Conservation (phyloP, 768 basidiomycete genomes). For the Panus rudis region DNA sequence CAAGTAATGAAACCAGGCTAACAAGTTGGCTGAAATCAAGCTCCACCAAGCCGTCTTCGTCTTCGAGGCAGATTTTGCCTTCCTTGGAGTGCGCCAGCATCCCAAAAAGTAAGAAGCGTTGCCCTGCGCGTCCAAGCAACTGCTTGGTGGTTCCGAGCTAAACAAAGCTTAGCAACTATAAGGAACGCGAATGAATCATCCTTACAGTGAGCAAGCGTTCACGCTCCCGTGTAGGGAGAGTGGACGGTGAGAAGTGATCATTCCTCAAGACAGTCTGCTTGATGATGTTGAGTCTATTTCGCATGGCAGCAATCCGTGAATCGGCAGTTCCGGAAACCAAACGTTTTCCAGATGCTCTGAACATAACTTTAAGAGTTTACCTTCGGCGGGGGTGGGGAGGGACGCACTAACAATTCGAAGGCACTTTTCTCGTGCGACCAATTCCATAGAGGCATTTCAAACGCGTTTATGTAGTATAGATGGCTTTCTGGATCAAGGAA, state of each 20-base stretch:
- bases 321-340: conserved; percentile 81
- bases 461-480: conserved; percentile 79
- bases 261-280: conserved; percentile 91
- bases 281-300: conserved; percentile 86
- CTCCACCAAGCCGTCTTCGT: conserved; percentile 84
- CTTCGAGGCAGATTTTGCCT: conserved; percentile 87
- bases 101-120: conserved; percentile 88
- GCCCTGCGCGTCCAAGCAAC: conserved; percentile 81
- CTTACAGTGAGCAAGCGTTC: conserved; percentile 83
- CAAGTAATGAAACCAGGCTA: conserved; percentile 18
- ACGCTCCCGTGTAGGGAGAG: conserved; percentile 81
- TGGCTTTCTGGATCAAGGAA: conserved; percentile 75
- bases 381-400: not conserved
- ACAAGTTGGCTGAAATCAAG: conserved; percentile 87
- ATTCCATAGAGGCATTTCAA: conserved; percentile 93
- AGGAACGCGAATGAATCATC: not conserved
- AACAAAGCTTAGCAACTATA: not conserved
- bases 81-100: conserved; percentile 89
- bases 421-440: conserved; percentile 84
- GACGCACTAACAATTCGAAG: conserved; percentile 68
- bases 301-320: conserved; percentile 68
- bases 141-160: conserved; percentile 96
- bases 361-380: not conserved
- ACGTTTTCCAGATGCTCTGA: conserved; percentile 45
- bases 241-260: conserved; percentile 97